Evolutionary conservation across 441 rosid genomes (phyloP), one percentile per base, ranked within the genome.

Genomic region (Lepidium campestre): DNA sequence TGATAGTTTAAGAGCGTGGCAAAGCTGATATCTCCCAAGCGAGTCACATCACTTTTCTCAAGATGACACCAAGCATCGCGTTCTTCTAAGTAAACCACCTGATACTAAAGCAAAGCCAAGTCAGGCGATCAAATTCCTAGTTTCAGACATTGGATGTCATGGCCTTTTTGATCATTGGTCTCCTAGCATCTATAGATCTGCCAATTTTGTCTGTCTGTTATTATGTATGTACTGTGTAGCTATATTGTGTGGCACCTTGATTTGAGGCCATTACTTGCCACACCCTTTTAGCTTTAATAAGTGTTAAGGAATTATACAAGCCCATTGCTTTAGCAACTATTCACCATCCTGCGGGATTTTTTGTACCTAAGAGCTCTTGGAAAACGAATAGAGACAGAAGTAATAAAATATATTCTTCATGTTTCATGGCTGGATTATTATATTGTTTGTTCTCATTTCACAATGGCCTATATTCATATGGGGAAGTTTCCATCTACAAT

Each of bases 1-100:
- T 79, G 72, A 58, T 91, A 92, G 98, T 92, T 86, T 85, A 88
- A 85, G 71, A 45, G 82, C 11, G 96, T 88, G 72, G 93, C 98
- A 35, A 82, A 70, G 49, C 44, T 86, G 84, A 78, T 63, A 49
- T 69, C 96, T 49, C 78, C 76, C 4, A 78, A 78, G 63, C 81
- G 89, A 44, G 93, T 77, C 4, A 19, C 45, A 37, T 79, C 84
- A 23, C 70, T 90, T 48, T 90, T 92, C 83, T 47, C 82, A 79
- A 62, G 82, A 70, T 64, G 75, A 81, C 58, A 73, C 18, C 67
- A 31, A 65, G 41, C 56, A 36, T 20, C 17, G 22, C 41, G 2
- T 57, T 55, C 35, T 22, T 66, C 42, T 66, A 12, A 22, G 20
- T 44, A 44, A 10, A 55, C 13, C 48, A 34, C 18, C 17, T 7